Percentiles rank a stretch among this genome's conserved stretches.
These are phyloP conservation scores for Ophiosphaerella herpotricha DNA, from an alignment of 2,329 filamentous ascomycete species.

Conservation along the genomic window DNA sequence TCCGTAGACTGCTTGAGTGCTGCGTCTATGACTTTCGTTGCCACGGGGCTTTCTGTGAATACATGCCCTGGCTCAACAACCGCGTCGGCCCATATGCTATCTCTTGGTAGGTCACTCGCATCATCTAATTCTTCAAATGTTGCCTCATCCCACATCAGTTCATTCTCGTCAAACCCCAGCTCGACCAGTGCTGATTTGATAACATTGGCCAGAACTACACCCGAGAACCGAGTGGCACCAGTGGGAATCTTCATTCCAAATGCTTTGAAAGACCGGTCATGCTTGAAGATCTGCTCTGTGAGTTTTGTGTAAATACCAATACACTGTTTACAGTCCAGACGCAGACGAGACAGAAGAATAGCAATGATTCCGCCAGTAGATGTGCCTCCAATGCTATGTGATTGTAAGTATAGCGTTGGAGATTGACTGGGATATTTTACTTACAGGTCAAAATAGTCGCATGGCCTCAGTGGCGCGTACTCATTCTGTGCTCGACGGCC, in stretches of 20 bases:
- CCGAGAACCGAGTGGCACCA: constrained; percentile 44
- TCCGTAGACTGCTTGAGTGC: neutral
- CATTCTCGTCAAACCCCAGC: constrained; percentile 40
- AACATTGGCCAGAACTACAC: constrained; percentile 41
- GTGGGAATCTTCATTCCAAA: constrained; percentile 45
- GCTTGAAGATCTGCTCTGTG: constrained; percentile 45
- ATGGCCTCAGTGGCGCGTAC: constrained; percentile 39
- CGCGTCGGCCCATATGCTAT: constrained; percentile 45
- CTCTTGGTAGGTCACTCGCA: constrained; percentile 20
- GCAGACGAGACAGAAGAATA: constrained; percentile 45
- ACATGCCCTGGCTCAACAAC: constrained; percentile 14
- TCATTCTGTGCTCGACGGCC: constrained; percentile 32
- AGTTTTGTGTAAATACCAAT: constrained; percentile 45
- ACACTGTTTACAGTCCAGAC: constrained; percentile 44
- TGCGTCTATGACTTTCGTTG: constrained; percentile 23
- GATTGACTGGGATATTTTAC: constrained; percentile 1
- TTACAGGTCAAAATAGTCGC: constrained; percentile 48
- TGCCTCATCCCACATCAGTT: constrained; percentile 48
- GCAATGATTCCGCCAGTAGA: constrained; percentile 49
- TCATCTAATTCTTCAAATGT: constrained; percentile 45
- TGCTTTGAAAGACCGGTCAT: constrained; percentile 41
- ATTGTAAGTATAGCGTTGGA: neutral
- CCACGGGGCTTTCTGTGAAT: constrained; percentile 34
- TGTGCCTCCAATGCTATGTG: constrained; percentile 41
- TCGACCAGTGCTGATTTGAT: constrained; percentile 42